Base-by-base conservation (phyloP, 2,329 filamentous ascomycete genomes). In the Calonectria fujianensis region DNA sequence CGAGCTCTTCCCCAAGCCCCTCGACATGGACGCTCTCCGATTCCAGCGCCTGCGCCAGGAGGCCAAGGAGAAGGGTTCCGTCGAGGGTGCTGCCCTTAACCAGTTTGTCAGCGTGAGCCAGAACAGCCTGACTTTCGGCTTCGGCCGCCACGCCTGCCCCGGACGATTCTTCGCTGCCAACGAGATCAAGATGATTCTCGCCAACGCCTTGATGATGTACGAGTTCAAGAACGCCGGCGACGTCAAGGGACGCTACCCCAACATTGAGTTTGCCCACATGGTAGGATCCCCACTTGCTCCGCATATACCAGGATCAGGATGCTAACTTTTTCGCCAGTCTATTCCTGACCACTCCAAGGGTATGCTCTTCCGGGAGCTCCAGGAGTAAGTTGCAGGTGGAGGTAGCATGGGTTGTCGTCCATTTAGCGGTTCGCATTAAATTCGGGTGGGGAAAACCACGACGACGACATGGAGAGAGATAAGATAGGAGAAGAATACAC, bases 161-260 rank as follows among this genome's bases (percentile, higher is more conserved):
- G 87, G 87, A 0, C 83, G 86, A 0, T 88, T 88, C 83, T 88
- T 88, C 75, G 87, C 87, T 13, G 81, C 82, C 31, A 84, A 87
- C 75, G 85, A 88, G 82, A 86, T 88, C 80, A 88, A 88, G 80
- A 79, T 88, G 76, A 84, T 88, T 24, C 76, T 88, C 18, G 84
- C 85, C 2, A 80, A 85, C 59, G 80, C 86, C 4, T 75, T 88
- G 54, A 85, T 88, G 0, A 85, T 82, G 35, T 87, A 87, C 75
- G 86, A 88, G 29, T 69, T 69, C 35, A 70, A 64, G 57, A 70
- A 70, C 45, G 24, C 27, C 14, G 45, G 51, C 4, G 68, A 54
- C 0, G 24, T 3, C 45, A 31, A 57, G 7, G 31, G 63, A 16
- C 54, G 68, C 9, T 70, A 70, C 32, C 57, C 68, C 16, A 70